phyloP scores from a whole-genome alignment of 768 basidiomycete genomes.

The Pleurotus pulmonarius region DNA sequence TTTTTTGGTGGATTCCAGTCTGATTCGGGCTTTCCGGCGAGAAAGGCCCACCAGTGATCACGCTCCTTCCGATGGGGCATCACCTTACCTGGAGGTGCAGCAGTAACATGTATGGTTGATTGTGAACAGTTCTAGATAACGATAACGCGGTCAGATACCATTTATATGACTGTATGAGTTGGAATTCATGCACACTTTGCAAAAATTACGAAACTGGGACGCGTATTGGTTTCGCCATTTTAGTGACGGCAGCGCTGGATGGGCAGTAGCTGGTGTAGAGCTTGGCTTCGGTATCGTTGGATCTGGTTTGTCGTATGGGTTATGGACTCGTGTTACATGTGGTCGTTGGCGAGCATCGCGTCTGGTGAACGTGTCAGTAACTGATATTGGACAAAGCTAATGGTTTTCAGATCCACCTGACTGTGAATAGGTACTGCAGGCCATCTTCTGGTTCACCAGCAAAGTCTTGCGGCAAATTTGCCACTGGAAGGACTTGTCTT shows the following conservation, averaged over 20 bases:
- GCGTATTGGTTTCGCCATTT: slow-evolving; percentile 65
- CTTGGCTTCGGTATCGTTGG: slow-evolving; percentile 9
- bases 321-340: slow-evolving; percentile 56
- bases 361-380: slow-evolving; percentile 30
- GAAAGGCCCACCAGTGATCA: slow-evolving; percentile 77
- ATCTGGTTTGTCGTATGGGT: slow-evolving; percentile 57
- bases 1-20: slow-evolving; percentile 61
- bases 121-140: slow-evolving; percentile 59
- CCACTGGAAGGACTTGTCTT: slow-evolving; percentile 77
- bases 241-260: slow-evolving; percentile 51
- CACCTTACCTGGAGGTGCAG: slow-evolving; percentile 26
- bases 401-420: slow-evolving; percentile 47
- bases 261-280: slow-evolving; percentile 12
- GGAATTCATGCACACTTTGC: slow-evolving; percentile 39
- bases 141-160: neutral
- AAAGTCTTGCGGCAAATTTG: slow-evolving; percentile 69
- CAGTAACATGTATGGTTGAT: slow-evolving; percentile 47
- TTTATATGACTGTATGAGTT: neutral
- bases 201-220: slow-evolving; percentile 60
- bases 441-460: slow-evolving; percentile 66
- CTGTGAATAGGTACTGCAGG: slow-evolving; percentile 76
- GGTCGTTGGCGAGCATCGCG: slow-evolving; percentile 70
- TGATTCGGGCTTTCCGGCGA: slow-evolving; percentile 63
- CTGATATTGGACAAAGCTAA: slow-evolving; percentile 2
- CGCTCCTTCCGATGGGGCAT: slow-evolving; percentile 73